Evolutionary conservation across 129 eudicot genomes (phyloP), one percentile per base, ranked within the genome.

Genomic region (Sambucus nigra): DNA sequence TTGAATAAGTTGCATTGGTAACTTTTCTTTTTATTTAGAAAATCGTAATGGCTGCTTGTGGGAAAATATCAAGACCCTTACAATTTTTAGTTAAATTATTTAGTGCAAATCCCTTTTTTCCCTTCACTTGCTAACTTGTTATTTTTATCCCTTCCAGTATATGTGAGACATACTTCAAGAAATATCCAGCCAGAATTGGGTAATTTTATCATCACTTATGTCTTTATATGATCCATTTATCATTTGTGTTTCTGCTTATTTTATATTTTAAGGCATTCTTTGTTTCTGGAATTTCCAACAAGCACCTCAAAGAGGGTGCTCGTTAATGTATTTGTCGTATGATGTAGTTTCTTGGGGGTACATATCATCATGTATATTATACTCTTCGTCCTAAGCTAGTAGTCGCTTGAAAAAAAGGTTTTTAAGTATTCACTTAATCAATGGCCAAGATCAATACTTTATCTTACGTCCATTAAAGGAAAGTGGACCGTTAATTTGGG

Each of bases 141-240:
- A 6, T 22, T 12, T 10, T 69, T 70, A 14, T 54, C 59, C 29
- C 29, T 66, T 67, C 15, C 95, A 91, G 98, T 67, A 85, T 91
- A 66, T 85, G 98, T 49, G 98, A 91, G 69, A 83, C 95, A 29
- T 91, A 91, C 84, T 91, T 91, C 94, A 91, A 85, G 75, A 91
- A 91, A 65, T 71, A 79, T 79, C 88, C 98, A 31, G 68, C 71
- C 9, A 86, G 75, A 85, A 85, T 71, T 17, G 94, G 98, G 97
- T 89, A 73, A 72, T 32, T 42, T 35, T 21, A 39, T 66, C 45
- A 18, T 21, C 25, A 11, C n/a, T 39, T 39, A 18, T 57, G 38
- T 47, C 32, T 51, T 47, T 42, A 14, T 25, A 8, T 19, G 25
- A 1, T 38, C 31, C 10, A 31, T 59, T 35, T 51, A 21, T 40